Evolutionary conservation across 495 filamentous ascomycete genomes (phyloP).

Genomic region (Aspergillus biplanus): DNA sequence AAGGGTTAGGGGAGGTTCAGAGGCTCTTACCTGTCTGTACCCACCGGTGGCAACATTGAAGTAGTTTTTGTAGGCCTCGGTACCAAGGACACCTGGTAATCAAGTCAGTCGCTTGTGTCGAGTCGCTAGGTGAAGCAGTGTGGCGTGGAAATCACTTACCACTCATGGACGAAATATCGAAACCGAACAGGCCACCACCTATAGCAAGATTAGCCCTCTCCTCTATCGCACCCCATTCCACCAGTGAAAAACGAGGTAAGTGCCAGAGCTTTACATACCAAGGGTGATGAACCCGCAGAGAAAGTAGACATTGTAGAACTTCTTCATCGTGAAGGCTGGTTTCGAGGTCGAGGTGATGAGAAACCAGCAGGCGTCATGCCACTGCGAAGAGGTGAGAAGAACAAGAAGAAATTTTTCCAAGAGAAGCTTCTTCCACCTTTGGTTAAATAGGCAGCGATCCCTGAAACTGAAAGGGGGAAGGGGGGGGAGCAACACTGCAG

Average conservation of each 20-base stretch:
- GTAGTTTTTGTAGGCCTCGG: constrained; percentile 26
- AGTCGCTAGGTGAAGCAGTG: neutral
- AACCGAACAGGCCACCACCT: constrained; percentile 29
- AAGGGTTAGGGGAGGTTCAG: neutral
- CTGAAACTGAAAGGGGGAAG: neutral
- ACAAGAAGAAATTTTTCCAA: constrained; percentile 6
- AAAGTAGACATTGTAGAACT: constrained; percentile 25
- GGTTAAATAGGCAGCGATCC: constrained; percentile 5
- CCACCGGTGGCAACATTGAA: constrained; percentile 25
- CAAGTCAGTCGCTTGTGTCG: neutral
- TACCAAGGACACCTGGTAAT: constrained; percentile 26
- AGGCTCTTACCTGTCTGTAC: constrained; percentile 24
- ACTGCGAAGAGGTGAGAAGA: neutral
- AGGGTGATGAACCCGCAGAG: constrained; percentile 24
- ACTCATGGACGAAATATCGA: constrained; percentile 32
- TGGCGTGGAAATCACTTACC: constrained; percentile 14
- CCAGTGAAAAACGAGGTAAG: neutral
- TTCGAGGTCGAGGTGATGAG: neutral
- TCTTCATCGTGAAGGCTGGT: constrained; percentile 19
- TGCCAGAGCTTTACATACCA: constrained; percentile 9
- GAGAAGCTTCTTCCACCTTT: neutral
- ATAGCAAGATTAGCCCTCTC: neutral
- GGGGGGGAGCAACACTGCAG: neutral
- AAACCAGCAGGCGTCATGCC: neutral
- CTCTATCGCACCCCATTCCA: neutral